Conservation (phyloP, 2,329 filamentous ascomycete species). For the Fusarium praegraminearum region DNA sequence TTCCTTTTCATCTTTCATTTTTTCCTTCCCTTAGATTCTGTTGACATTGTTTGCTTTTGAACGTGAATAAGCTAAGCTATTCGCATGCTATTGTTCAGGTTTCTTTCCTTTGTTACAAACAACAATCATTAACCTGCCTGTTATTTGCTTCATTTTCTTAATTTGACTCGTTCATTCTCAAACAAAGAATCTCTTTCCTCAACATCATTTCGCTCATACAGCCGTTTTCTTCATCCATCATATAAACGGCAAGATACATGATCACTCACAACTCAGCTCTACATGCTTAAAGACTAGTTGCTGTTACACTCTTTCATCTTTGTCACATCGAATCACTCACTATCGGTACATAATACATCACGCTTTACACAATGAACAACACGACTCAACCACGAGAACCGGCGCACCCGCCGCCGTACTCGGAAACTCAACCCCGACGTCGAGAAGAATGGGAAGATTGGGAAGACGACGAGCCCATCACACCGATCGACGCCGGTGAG, state of each 20-base stretch:
- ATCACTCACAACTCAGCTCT: constrained; percentile 13
- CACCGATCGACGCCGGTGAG: constrained; percentile 56
- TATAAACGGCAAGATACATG: constrained; percentile 26
- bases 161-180: constrained; percentile 30
- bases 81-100: constrained; percentile 20
- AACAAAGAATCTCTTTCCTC: constrained; percentile 13
- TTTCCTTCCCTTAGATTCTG: constrained; percentile 4
- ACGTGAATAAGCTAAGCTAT: constrained; percentile 16
- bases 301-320: constrained; percentile 6
- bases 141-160: constrained; percentile 23
- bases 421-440: constrained; percentile 34
- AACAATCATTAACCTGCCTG: constrained; percentile 14
- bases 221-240: constrained; percentile 13
- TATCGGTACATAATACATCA: constrained; percentile 19
- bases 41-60: constrained; percentile 23
- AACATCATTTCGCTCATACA: constrained; percentile 11
- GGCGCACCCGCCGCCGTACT: constrained; percentile 30
- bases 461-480: constrained; percentile 62
- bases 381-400: constrained; percentile 26
- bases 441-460: constrained; percentile 66
- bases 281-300: constrained; percentile 28
- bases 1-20: constrained; percentile 10
- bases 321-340: constrained; percentile 1
- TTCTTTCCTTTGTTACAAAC: constrained; percentile 45
- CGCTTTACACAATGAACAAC: constrained; percentile 31